Evolutionary conservation across 768 basidiomycete species (phyloP), one percentile per base, ranked within the genome.

Genomic region (Amanita pseudoporphyria): DNA sequence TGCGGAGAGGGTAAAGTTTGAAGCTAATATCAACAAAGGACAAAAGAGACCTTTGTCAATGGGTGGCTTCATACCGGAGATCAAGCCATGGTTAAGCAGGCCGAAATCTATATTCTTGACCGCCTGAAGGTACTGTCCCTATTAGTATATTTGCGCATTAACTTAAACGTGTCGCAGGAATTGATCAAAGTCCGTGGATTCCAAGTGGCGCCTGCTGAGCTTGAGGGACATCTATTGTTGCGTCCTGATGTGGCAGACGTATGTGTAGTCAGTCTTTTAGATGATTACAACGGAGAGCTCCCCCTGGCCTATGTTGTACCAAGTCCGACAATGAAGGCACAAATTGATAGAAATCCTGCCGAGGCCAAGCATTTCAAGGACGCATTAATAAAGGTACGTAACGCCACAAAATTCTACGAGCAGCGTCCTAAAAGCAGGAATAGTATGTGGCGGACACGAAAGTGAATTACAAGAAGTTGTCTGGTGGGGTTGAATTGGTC

Each of bases 211-310:
- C n/a, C n/a, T n/a, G n/a, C n/a, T n/a, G n/a, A n/a, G n/a, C n/a
- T n/a, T n/a, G n/a, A n/a, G n/a, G n/a, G n/a, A n/a, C n/a, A n/a
- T n/a, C n/a, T n/a, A n/a, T n/a, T n/a, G n/a, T n/a, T n/a, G n/a
- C n/a, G n/a, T n/a, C 69, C 73, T 9, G 77, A 79, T 52, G 81
- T 87, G 10, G 65, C 63, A 3, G 82, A 82, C 57, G 69, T 69
- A 1, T 82, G 82, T 55, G 79, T 84, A 6, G 81, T 88, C 6
- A 76, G 82, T 3, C 59, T 86, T 18, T 72, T 72, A 1, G 83
- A 89, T 56, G 85, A 87, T 18, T 87, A 82, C 60, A 83, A 74
- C 51, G 85, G 87, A 14, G 86, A 90, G 60, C 55, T 85, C 9
- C 86, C 87, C 0, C 84, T 57, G 83, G 65, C n/a, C n/a, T n/a